Percentiles rank a stretch among this genome's conserved stretches.
Evolutionary conservation across 179 eudicot genomes (phyloP).

Genomic region (Beta lomatogona): DNA sequence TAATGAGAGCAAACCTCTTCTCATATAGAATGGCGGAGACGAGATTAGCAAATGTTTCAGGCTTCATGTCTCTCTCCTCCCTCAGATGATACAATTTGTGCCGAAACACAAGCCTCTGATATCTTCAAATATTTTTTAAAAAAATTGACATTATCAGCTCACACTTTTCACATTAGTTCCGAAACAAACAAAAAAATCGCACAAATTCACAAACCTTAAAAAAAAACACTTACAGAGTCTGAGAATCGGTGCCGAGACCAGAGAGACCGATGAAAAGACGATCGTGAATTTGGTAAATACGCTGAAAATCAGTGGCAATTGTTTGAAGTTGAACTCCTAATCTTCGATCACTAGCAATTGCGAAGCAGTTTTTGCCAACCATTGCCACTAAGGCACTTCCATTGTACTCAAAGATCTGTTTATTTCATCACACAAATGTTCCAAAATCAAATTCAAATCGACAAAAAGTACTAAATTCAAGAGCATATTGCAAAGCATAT

Average conservation of each 20-base stretch:
- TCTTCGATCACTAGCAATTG: constrained; percentile 87
- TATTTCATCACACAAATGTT: background rate
- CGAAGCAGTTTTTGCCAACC: constrained; percentile 96
- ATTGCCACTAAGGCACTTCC: constrained; percentile 94
- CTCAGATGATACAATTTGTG: constrained; percentile 89
- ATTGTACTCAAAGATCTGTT: constrained; percentile 93
- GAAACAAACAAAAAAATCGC: background rate
- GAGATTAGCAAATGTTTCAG: constrained; percentile 95
- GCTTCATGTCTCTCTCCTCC: constrained; percentile 99
- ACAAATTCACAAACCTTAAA: background rate
- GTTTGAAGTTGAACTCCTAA: constrained; percentile 96
- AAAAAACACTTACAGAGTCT: constrained; percentile 62
- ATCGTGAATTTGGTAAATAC: constrained; percentile 65
- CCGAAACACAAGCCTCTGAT: constrained; percentile 80
- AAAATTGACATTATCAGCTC: background rate
- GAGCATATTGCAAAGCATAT: background rate
- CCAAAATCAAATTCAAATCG: background rate
- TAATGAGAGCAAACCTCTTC: constrained; percentile 63
- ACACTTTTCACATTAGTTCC: background rate
- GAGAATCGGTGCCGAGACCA: constrained; percentile 82
- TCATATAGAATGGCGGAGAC: constrained; percentile 95
- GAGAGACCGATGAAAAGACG: constrained; percentile 82
- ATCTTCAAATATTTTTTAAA: constrained; percentile 37
- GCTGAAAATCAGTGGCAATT: constrained; percentile 87
- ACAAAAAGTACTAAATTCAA: background rate